These are phyloP conservation scores for Penicillium angulare DNA, from an alignment of 495 filamentous ascomycete species.

Conservation along the genomic window DNA sequence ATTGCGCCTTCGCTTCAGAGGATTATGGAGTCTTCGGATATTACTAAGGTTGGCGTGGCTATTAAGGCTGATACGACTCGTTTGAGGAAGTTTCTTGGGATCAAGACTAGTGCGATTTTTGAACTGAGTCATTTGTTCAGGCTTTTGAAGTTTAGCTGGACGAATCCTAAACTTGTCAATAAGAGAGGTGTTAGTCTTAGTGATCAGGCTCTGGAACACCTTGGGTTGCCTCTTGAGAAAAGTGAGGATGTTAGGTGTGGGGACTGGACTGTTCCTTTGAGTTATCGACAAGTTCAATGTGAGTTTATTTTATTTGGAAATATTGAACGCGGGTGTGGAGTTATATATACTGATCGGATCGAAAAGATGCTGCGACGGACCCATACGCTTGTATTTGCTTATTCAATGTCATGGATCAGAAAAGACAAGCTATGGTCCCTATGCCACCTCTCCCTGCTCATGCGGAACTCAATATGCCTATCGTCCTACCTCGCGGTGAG, in stretches of 20 bases:
- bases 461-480: slow-evolving; percentile 64
- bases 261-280: slow-evolving; percentile 66
- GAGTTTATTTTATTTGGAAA: slow-evolving; percentile 22
- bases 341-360: not conserved
- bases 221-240: slow-evolving; percentile 77
- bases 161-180: slow-evolving; percentile 55
- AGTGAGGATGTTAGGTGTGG: slow-evolving; percentile 62
- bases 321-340: not conserved
- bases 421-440: slow-evolving; percentile 62
- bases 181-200: slow-evolving; percentile 64
- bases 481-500: slow-evolving; percentile 27
- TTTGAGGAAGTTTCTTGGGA: slow-evolving; percentile 60
- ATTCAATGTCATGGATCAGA: slow-evolving; percentile 65
- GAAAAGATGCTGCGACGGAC: slow-evolving; percentile 74
- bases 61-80: slow-evolving; percentile 73
- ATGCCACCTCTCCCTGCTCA: slow-evolving; percentile 65
- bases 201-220: slow-evolving; percentile 64
- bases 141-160: slow-evolving; percentile 61
- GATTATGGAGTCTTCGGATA: slow-evolving; percentile 66
- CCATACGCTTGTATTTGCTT: slow-evolving; percentile 78
- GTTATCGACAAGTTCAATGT: slow-evolving; percentile 70
- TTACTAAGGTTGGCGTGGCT: slow-evolving; percentile 76
- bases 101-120: slow-evolving; percentile 64
- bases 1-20: slow-evolving; percentile 65
- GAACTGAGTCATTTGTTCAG: slow-evolving; percentile 81